Percentiles rank a stretch among this genome's conserved stretches.
Evolutionary conservation across 495 filamentous ascomycete genomes (phyloP).

Genomic region (Patellaria atrata): DNA sequence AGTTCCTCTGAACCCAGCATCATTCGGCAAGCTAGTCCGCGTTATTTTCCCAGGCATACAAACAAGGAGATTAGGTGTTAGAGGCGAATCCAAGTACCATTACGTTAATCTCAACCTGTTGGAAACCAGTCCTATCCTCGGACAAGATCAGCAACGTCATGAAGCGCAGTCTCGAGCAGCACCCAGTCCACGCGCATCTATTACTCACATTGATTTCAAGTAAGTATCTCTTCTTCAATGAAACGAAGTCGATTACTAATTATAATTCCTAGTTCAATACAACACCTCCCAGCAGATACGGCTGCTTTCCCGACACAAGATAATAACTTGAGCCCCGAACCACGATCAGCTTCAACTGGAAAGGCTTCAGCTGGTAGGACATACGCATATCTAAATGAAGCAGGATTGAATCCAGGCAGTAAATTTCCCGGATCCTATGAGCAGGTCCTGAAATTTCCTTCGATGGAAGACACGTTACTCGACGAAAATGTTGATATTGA

Average conservation of each 20-base stretch:
- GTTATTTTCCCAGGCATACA: constrained; percentile 92
- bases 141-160: constrained; percentile 5
- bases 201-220: constrained; percentile 30
- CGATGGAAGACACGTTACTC: constrained; percentile 32
- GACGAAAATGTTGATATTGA: constrained; percentile 46
- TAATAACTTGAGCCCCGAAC: constrained; percentile 14
- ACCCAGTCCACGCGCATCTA: constrained; percentile 13
- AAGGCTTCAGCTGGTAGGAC: constrained; percentile 19
- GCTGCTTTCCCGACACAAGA: constrained; percentile 45
- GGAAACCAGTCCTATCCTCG: constrained; percentile 33
- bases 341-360: constrained; percentile 1
- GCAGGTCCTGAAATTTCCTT: constrained; percentile 52
- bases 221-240: constrained; percentile 7
- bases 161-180: neutral
- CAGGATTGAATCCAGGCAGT: constrained; percentile 11
- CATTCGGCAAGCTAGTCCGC: constrained; percentile 91
- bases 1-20: constrained; percentile 85
- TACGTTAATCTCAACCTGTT: constrained; percentile 75
- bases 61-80: constrained; percentile 78
- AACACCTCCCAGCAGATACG: constrained; percentile 45
- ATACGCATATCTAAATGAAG: constrained; percentile 26
- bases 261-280: constrained; percentile 14
- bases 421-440: constrained; percentile 23
- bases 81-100: constrained; percentile 97
- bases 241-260: neutral